Evolutionary conservation across 192 early-diverging fungal genomes (phyloP), one percentile per base, ranked within the genome.

Genomic region (Coemansia asiatica): DNA sequence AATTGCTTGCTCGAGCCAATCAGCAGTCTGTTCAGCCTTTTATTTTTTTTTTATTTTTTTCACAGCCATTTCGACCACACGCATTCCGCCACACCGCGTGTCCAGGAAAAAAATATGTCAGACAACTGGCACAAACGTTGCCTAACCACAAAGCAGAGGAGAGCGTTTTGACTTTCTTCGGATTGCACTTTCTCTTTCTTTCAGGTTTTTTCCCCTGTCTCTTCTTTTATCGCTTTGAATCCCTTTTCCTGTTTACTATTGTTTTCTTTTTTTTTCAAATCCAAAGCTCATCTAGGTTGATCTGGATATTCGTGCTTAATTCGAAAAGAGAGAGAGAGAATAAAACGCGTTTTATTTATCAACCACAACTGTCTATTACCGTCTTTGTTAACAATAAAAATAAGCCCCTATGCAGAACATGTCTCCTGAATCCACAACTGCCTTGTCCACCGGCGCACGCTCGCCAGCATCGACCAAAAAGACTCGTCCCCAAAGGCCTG

Each of bases 401-500:
- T n/a, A n/a, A n/a, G n/a, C n/a, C n/a, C 56, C 33, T 40, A 35
- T 13, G 8, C 8, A 38, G 22, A 23, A 5, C 5, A 75, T 75
- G 72, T 66, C 72, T 15, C 66, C 73, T 46, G 78, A 75, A 53
- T 69, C 69, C 26, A 72, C 62, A 44, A 49, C 48, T 28, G 48
- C 53, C 21, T 46, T 48, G 8, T 31, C 63, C 51, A 62, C 47
- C 33, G 54, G 49, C 60, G 35, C 60, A 21, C 74, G 61, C 47
- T 38, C 38, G 36, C 55, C 61, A 12, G 61, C 16, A 15, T 6
- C 64, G 10, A 57, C 46, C 46, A 68, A 63, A 44, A 72, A 62
- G 38, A 29, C 66, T 25, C 78, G 71, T 22, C 84, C 83, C 21
- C 18, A 63, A 9, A 81, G 75, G 56, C 86, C 87, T 13, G 83